Conservation (phyloP, 768 basidiomycete genomes). For the Suillus subaureus region DNA sequence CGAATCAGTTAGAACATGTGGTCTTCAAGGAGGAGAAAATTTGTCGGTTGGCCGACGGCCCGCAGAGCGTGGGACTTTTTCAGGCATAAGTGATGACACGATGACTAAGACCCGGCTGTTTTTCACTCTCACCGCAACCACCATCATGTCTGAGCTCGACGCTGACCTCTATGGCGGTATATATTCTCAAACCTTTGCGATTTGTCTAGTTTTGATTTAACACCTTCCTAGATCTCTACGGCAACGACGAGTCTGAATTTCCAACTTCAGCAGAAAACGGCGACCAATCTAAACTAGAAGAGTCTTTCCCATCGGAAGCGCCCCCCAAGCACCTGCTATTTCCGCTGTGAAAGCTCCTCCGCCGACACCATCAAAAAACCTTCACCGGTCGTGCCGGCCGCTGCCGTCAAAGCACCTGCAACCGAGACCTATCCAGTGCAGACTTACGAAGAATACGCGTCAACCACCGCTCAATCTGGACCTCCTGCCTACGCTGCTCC, state of each 20-base stretch:
- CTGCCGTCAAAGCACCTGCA: constrained; percentile 14
- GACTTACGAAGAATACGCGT: constrained; percentile 18
- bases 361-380: constrained; percentile 22
- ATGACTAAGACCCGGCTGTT: constrained; percentile 32
- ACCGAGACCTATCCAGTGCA: constrained; percentile 17
- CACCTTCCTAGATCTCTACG: constrained; percentile 58
- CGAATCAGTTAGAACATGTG: neutral
- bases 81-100: neutral
- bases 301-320: constrained; percentile 30
- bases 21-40: neutral
- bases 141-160: constrained; percentile 67
- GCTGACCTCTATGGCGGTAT: constrained; percentile 89
- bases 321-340: constrained; percentile 23
- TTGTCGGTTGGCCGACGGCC: constrained; percentile 10
- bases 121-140: constrained; percentile 39
- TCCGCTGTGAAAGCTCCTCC: constrained; percentile 21
- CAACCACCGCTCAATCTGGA: constrained; percentile 20
- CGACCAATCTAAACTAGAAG: constrained; percentile 34
- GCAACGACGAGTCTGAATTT: constrained; percentile 61
- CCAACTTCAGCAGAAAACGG: constrained; percentile 45
- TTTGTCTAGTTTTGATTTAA: constrained; percentile 1
- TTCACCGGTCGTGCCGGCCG: constrained; percentile 12
- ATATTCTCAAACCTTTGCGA: constrained; percentile 21
- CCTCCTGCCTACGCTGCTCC: constrained; percentile 42
- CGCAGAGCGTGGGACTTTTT: constrained; percentile 28